Evolutionary conservation across 257 asterid species (phyloP), one percentile per base, ranked within the genome.

Genomic region (Eustoma russellianum): DNA sequence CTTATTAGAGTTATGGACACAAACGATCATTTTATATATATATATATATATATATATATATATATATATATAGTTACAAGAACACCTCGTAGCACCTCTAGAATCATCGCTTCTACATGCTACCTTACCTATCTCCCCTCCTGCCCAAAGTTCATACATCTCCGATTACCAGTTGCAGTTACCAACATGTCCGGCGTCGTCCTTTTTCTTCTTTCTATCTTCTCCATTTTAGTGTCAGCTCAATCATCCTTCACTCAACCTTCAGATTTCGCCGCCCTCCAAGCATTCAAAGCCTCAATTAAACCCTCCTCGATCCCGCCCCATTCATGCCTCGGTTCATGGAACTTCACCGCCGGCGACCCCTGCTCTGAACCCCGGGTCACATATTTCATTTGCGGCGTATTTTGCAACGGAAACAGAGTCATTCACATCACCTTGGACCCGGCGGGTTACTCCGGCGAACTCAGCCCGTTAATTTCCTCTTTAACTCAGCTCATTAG

Each of bases 351-450:
- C 47, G 53, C 79, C 65, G 53, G 77, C 64, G 98, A 91, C 16
- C 96, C 98, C 33, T 91, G 98, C 68, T 71, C 86, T 50, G 77
- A 61, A 67, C 96, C 94, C 24, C 69, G 91, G 18, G 71, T 80
- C 52, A 76, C 78, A 57, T 69, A 80, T 74, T 91, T 91, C 83
- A 77, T 88, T 15, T 91, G 98, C 69, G 98, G 86, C 48, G 40
- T 91, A 53, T 53, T 82, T 43, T 91, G 98, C 78, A 53, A 68
- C 60, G 81, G 64, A 62, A 59, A 69, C 80, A 78, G 98, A 15
- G 78, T 91, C 62, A 78, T 77, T 17, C 87, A 80, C 43, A 73
- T 91, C 78, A 80, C 95, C 40, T 96, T 91, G 67, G 98, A 91
- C 72, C 77, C 95, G 18, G 92, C 85, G 52, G 83, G 81, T 8